Conservation (phyloP, 257 asterid species). For the Leptodermis oblonga region DNA sequence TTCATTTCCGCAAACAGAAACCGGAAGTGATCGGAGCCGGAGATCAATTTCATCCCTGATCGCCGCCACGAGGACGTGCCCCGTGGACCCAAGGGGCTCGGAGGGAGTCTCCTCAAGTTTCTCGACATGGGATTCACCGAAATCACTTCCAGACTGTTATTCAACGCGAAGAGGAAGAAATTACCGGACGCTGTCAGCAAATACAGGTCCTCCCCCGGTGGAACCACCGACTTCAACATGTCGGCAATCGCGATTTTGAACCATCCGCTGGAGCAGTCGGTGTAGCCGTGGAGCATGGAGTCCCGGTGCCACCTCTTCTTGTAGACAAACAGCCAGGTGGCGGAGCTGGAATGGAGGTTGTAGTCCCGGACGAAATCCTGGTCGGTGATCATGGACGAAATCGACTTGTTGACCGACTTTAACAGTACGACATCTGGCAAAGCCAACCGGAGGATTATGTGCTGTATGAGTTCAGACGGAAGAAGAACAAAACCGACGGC, state of each 20-base stretch:
- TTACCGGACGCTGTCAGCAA: constrained; percentile 41
- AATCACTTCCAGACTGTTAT: constrained; percentile 35
- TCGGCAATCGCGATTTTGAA: constrained; percentile 30
- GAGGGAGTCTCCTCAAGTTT: constrained; percentile 33
- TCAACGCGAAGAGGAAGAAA: constrained; percentile 38
- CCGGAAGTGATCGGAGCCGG: constrained; percentile 15
- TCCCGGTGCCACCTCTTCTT: constrained; percentile 40
- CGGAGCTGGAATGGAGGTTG: constrained; percentile 25
- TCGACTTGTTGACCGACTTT: constrained; percentile 31
- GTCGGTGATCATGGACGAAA: constrained; percentile 28
- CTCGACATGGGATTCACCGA: constrained; percentile 33
- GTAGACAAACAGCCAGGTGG: constrained; percentile 38
- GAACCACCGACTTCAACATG: constrained; percentile 30
- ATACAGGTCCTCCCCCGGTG: constrained; percentile 44
- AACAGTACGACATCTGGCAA: constrained; percentile 34
- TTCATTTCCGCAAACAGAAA: constrained; percentile 35
- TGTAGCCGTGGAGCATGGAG: constrained; percentile 35
- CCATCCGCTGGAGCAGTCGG: constrained; percentile 29
- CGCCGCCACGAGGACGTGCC: constrained; percentile 46
- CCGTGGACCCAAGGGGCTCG: constrained; percentile 44
- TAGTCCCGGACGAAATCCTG: constrained; percentile 33
- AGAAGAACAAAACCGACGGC: constrained; percentile 39
- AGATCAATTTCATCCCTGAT: constrained; percentile 37
- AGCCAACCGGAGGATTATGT: constrained; percentile 35
- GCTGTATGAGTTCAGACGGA: constrained; percentile 39